Evolutionary conservation across 1,284 basidiomycete species (phyloP), one percentile per base, ranked within the genome.

Genomic region (Cryptococcus deneoformans): DNA sequence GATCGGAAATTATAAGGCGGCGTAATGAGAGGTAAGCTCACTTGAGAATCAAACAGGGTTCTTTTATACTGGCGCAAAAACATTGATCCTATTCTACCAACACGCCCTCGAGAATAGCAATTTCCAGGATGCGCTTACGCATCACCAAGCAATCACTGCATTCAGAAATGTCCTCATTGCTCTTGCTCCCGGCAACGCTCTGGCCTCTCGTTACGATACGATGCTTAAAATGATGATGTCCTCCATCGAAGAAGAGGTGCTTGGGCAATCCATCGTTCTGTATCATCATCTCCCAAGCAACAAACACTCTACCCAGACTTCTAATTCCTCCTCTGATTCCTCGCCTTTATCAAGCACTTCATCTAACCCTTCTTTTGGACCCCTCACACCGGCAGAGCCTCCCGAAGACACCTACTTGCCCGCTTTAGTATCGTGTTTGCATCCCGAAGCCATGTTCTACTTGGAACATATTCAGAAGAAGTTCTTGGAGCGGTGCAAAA

Each of bases 31-130:
- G 8, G 35, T 16, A 24, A 29, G 10, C 12, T 46, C 8, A 24
- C 46, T 24, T 7, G 24, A 12, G 34, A 24, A 24, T 3, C 24
- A 6, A 24, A 10, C 6, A 37, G 60, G 60, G 48, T 60, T 56
- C 44, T 58, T 72, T 38, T 71, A 68, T 53, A 66, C 64, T 0
- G 70, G 71, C 5, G 68, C 65, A 12, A 46, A 46, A n/a, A 67
- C 69, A 1, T 50, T 76, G 37, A 38, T 70, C 5, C 46, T 66
- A n/a, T 73, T 73, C 57, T 70, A 66, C 50, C 65, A 68, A 47
- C 54, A 61, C 0, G 66, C 69, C 0, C 54, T 74, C 0, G 62
- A 64, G 35, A 58, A 57, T 1, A 54, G 60, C 1, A 68, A 72
- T 46, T 38, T 50, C 37, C 37, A 47, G 34, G 46, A 62, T 0